Evolutionary conservation across 495 filamentous ascomycete species (phyloP).

Genomic region (Durotheca rogersii): DNA sequence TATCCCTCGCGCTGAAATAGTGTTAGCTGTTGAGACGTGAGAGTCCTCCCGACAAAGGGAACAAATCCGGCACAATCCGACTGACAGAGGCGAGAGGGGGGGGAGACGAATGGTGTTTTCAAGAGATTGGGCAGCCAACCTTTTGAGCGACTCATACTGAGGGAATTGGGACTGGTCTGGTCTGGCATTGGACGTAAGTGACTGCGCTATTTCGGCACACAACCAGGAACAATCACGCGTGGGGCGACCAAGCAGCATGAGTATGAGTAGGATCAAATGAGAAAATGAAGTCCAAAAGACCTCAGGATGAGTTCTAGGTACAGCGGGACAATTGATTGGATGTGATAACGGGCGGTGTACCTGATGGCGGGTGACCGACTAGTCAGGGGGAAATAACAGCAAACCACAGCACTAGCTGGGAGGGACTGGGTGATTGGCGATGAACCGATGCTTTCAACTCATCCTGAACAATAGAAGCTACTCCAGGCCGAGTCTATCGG

Average conservation of each 20-base stretch:
- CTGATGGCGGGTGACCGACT: background rate
- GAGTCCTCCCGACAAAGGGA: background rate
- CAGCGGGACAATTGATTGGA: slow-evolving; percentile 1
- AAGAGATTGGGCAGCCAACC: background rate
- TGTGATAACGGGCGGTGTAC: background rate
- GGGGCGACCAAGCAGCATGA: background rate
- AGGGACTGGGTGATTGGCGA: background rate
- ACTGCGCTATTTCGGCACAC: background rate
- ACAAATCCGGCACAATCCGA: no score
- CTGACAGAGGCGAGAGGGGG: background rate
- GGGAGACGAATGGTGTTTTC: background rate
- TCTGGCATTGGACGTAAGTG: background rate
- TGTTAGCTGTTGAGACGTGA: slow-evolving; percentile 1
- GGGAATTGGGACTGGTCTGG: background rate
- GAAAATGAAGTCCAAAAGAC: background rate
- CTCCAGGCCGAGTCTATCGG: background rate
- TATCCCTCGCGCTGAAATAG: slow-evolving; percentile 10
- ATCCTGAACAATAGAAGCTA: slow-evolving; percentile 1
- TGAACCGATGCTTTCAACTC: background rate
- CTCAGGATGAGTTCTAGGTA: slow-evolving; percentile 3
- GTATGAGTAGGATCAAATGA: background rate
- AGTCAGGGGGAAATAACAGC: background rate
- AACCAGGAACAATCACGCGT: slow-evolving; percentile 15
- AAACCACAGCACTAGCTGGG: slow-evolving; percentile 1
- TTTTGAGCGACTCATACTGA: slow-evolving; percentile 6